These are phyloP conservation scores for Schizonepeta tenuifolia DNA, from an alignment of 257 asterid species.

Conservation along the genomic window DNA sequence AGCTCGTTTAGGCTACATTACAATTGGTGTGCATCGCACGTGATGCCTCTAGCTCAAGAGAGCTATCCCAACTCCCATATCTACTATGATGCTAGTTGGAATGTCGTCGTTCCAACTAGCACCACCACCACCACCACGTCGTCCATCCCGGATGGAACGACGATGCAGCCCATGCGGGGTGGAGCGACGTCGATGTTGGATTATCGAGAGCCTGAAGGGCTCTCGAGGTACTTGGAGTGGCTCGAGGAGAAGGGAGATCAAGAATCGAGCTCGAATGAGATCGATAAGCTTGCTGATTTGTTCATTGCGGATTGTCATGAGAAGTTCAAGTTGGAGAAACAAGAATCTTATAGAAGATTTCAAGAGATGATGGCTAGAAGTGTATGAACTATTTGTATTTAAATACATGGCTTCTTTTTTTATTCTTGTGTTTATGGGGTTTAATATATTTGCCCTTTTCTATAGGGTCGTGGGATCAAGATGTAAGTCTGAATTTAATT, in stretches of 20 bases:
- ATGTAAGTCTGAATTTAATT: too few species aligned
- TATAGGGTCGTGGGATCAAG: slow-evolving; percentile 29
- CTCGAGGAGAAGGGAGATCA: slow-evolving; percentile 61
- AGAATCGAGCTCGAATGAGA: slow-evolving; percentile 48
- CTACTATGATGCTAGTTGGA: slow-evolving; percentile 66
- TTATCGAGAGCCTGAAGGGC: slow-evolving; percentile 39
- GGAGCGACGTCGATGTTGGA: slow-evolving; percentile 25
- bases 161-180: neutral
- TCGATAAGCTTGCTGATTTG: slow-evolving; percentile 83
- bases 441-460: neutral
- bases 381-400: slow-evolving; percentile 40
- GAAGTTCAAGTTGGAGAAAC: slow-evolving; percentile 90
- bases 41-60: slow-evolving; percentile 47
- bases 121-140: neutral
- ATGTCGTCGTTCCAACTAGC: slow-evolving; percentile 33
- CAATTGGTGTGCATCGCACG: slow-evolving; percentile 88
- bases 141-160: too few species aligned
- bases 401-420: neutral
- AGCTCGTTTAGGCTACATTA: slow-evolving; percentile 83
- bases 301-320: slow-evolving; percentile 85
- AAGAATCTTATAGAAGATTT: slow-evolving; percentile 82
- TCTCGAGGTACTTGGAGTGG: slow-evolving; percentile 74
- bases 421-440: slow-evolving; percentile 2
- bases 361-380: slow-evolving; percentile 95
- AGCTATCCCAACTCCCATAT: slow-evolving; percentile 33